Base-by-base conservation (phyloP, 169 alveolate genomes). In the Nephromyces sp. region DNA sequence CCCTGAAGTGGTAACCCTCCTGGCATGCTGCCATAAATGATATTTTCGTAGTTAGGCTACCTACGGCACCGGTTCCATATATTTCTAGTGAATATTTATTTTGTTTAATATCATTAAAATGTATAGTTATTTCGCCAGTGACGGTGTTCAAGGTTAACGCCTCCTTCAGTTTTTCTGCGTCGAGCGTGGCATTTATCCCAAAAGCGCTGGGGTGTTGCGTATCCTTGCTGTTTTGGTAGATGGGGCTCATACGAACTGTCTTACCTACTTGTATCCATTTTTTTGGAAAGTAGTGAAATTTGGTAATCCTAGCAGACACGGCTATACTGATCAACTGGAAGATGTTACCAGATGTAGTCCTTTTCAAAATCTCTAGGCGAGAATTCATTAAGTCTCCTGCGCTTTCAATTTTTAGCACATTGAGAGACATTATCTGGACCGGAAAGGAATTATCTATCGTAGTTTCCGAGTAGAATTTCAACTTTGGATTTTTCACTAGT, bases 11-110 rank as follows among this genome's bases (percentile, higher is more conserved):
- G 34, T 82, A 34, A 22, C 86, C 87, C 52, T 74, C 84, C 3
- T 79, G 73, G 79, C 93, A 88, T 4, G 68, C 63, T 2, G 77
- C 53, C 0, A 67, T 31, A 57, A 83, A 74, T 5, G 30, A 32
- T 51, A 83, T 27, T n/a, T 35, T 22, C 15, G 80, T 32, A 32
- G 27, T 31, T 30, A 66, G 32, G 34, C 43, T 68, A 52, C 75
- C 75, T 31, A 79, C 81, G 34, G 79, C 65, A 1, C 86, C 89
- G 51, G 52, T 53, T 62, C 75, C 79, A 8, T 69, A 29, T 8
- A 83, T 69, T n/a, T 51, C 28, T 0, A 79, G 27, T 2, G 61
- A 28, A 0, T 78, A 68, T 1, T 30, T 1, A n/a, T 25, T 31
- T 29, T 27, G 72, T 32, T 52, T 32, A 4, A 70, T 75, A 28